Base-by-base conservation (phyloP, 2,329 filamentous ascomycete species). In the Penicillium sumatraense region DNA sequence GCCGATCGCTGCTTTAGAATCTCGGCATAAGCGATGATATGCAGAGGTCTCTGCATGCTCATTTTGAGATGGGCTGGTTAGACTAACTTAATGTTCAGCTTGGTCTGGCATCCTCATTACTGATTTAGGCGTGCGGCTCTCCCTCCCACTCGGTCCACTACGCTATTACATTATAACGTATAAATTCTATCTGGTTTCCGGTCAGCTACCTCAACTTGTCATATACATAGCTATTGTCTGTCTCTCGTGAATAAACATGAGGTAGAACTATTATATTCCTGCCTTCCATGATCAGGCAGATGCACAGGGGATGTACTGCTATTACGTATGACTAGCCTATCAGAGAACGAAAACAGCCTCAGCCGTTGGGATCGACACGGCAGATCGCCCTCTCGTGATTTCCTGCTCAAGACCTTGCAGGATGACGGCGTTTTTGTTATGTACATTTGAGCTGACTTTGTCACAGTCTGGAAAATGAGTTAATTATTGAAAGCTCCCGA, bases 361-460 rank as follows among this genome's bases (percentile, higher is more conserved):
- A 14, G 29, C 14, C 33, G 7, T 36, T 61, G 27, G 56, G 21
- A 9, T 54, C 26, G 47, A 46, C 6, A 36, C 8, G 33, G 31
- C 27, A 26, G 26, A 23, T 49, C 4, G 10, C 33, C 14, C 6
- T 14, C 11, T n/a, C 16, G 36, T 42, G 24, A 21, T 38, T 42
- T 36, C 33, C 16, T n/a, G 33, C n/a, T n/a, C 10, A 18, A n/a
- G 14, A 8, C 33, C 29, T 31, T 36, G 31, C 31, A 36, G 5
- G 33, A 36, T 36, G 33, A 36, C 33, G 8, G 33, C 16, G 33
- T 36, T n/a, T 1, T 36, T n/a, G n/a, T 9, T 18, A 36, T 36
- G 33, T n/a, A 36, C 14, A n/a, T n/a, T n/a, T 16, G 7, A 7
- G n/a, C n/a, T 36, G 14, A 36, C 9, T 16, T 36, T 29, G 7